A percentile compares a stretch with the other conserved stretches of the same genome.
Conservation (phyloP, 345 rosid genomes). For the Orychophragmus violaceus region DNA sequence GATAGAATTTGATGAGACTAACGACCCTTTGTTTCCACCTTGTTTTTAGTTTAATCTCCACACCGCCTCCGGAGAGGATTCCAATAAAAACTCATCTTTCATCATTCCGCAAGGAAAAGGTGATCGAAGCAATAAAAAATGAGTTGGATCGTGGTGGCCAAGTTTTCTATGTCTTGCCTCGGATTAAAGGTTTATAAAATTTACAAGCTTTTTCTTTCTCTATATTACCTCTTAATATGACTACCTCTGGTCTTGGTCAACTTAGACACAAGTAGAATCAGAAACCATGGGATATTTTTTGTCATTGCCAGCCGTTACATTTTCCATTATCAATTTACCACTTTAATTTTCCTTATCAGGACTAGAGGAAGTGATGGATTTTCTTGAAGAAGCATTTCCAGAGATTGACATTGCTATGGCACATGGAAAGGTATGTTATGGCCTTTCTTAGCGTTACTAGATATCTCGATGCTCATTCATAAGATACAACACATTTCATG, state of each 20-base stretch:
- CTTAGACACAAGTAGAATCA: slow-evolving; percentile 8
- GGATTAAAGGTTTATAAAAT: slow-evolving; percentile 77
- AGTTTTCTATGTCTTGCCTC: slow-evolving; percentile 92
- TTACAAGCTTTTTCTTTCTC: slow-evolving; percentile 1
- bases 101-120: slow-evolving; percentile 53
- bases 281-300: background rate
- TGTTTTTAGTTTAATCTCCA: slow-evolving; percentile 70
- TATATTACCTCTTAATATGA: slow-evolving; percentile 8
- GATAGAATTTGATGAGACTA: slow-evolving; percentile 9
- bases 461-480: slow-evolving; percentile 17
- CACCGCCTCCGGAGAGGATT: slow-evolving; percentile 98
- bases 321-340: background rate
- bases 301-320: background rate
- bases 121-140: slow-evolving; percentile 61
- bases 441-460: slow-evolving; percentile 8
- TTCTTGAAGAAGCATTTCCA: slow-evolving; percentile 70
- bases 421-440: slow-evolving; percentile 72
- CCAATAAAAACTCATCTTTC: slow-evolving; percentile 90
- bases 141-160: slow-evolving; percentile 91
- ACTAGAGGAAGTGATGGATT: slow-evolving; percentile 77
- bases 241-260: slow-evolving; percentile 1
- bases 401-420: slow-evolving; percentile 78
- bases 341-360: slow-evolving; percentile 44
- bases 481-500: background rate
- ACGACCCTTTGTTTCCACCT: slow-evolving; percentile 2